These are phyloP conservation scores for Picochlorum sp. DNA, from an alignment of 139 green algal genomes.

Conservation along the genomic window DNA sequence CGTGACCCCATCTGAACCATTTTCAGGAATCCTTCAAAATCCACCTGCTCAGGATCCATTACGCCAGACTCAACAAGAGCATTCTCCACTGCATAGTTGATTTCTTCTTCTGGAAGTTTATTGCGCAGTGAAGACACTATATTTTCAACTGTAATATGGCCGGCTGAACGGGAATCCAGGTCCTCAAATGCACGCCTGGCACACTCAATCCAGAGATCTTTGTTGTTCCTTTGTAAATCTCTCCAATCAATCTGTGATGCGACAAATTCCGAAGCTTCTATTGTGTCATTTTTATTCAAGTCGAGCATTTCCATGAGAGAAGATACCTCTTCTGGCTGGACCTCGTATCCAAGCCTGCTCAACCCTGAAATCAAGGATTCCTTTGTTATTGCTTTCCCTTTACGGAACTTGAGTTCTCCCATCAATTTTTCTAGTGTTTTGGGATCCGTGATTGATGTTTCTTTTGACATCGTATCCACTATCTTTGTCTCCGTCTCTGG, in stretches of 20 bases:
- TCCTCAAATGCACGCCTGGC: slow-evolving; percentile 53
- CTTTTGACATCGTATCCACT: no score
- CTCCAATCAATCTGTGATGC: slow-evolving; percentile 47
- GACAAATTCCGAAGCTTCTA: slow-evolving; percentile 25
- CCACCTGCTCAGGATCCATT: slow-evolving; percentile 52
- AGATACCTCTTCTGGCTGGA: slow-evolving; percentile 36
- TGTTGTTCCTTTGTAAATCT: slow-evolving; percentile 29
- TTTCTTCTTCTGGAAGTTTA: slow-evolving; percentile 71
- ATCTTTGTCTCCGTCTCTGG: not conserved
- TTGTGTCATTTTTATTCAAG: slow-evolving; percentile 11
- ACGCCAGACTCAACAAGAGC: slow-evolving; percentile 56
- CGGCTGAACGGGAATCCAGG: slow-evolving; percentile 47
- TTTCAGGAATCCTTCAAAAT: slow-evolving; percentile 67
- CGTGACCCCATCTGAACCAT: slow-evolving; percentile 38
- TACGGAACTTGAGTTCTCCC: slow-evolving; percentile 23
- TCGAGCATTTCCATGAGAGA: slow-evolving; percentile 42
- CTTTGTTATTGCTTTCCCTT: slow-evolving; percentile 11
- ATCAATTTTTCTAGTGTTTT: slow-evolving; percentile 25
- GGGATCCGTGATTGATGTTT: slow-evolving; percentile 7
- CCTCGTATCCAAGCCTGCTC: slow-evolving; percentile 40
- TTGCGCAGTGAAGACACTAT: slow-evolving; percentile 46
- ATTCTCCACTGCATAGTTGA: slow-evolving; percentile 68
- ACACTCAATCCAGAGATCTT: slow-evolving; percentile 65
- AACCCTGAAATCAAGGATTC: slow-evolving; percentile 45
- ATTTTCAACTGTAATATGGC: slow-evolving; percentile 33